A percentile compares a stretch with the other conserved stretches of the same genome.
Conservation (phyloP, 768 basidiomycete genomes). For the Psilocybe cyanescens region DNA sequence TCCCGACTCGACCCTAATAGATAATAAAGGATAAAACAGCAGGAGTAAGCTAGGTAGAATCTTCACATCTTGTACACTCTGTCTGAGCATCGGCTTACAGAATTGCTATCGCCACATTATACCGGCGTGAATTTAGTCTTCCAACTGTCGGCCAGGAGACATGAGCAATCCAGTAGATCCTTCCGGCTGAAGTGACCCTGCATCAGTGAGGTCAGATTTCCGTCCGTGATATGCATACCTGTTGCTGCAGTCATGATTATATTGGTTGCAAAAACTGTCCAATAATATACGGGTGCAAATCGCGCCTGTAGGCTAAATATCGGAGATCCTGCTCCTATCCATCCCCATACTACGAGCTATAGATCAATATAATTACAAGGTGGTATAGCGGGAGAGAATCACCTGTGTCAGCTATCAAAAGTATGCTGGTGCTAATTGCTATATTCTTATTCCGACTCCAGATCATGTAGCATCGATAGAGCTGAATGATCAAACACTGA, state of each 20-base stretch:
- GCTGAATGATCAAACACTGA: not conserved
- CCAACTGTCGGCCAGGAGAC: not conserved
- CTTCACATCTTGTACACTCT: not conserved
- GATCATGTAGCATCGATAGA: constrained; percentile 12
- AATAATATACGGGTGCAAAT: constrained; percentile 10
- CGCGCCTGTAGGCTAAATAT: constrained; percentile 1
- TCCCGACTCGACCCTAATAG: constrained; percentile 2
- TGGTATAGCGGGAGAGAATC: too few relatives aligned
- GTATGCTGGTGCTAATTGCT: constrained; percentile 1
- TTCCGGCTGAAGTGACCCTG: not conserved
- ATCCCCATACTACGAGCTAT: constrained; percentile 2
- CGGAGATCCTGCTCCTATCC: constrained; percentile 12
- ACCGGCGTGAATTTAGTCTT: not conserved
- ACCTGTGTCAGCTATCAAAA: constrained; percentile 13
- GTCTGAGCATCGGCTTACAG: not conserved
- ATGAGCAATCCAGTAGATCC: not conserved
- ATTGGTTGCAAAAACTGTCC: constrained; percentile 7
- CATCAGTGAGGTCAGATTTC: not conserved
- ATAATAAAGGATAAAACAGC: not conserved
- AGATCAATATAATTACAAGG: not conserved
- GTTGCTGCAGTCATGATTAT: constrained; percentile 6
- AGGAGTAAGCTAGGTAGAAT: not conserved
- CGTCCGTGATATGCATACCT: not conserved
- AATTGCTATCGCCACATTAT: constrained; percentile 6
- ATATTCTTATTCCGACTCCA: constrained; percentile 6